phyloP scores from a whole-genome alignment of 202 grass and related monocot genomes.

The Musa balbisiana region DNA sequence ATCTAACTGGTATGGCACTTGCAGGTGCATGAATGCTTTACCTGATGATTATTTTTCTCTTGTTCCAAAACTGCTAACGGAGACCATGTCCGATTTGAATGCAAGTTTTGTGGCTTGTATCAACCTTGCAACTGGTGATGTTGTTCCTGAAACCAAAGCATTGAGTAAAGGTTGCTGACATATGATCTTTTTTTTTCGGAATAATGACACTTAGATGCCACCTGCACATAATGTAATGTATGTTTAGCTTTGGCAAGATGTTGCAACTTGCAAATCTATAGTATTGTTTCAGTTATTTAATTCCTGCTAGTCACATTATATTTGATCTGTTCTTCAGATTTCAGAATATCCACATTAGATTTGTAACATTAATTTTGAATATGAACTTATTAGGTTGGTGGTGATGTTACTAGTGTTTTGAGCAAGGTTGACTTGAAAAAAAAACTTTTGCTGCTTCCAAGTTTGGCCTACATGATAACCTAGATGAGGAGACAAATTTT shows the following conservation, averaged over 20 bases:
- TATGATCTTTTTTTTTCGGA: neutral
- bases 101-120: slow-evolving; percentile 69
- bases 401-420: neutral
- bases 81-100: slow-evolving; percentile 79
- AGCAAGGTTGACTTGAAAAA: neutral
- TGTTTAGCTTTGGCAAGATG: slow-evolving; percentile 15
- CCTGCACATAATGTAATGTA: neutral
- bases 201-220: neutral
- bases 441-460: neutral
- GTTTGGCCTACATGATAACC: neutral
- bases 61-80: slow-evolving; percentile 80
- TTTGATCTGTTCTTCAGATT: neutral
- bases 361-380: neutral
- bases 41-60: slow-evolving; percentile 90
- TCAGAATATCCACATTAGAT: neutral
- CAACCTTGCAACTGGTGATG: slow-evolving; percentile 91
- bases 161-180: slow-evolving; percentile 71
- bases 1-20: slow-evolving; percentile 28
- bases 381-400: neutral
- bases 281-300: neutral
- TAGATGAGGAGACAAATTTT: neutral
- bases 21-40: slow-evolving; percentile 82
- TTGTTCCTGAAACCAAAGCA: slow-evolving; percentile 86
- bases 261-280: neutral
- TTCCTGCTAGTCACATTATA: neutral